Evolutionary conservation across 192 early-diverging fungal species (phyloP).

Genomic region (Diversispora epigaea): DNA sequence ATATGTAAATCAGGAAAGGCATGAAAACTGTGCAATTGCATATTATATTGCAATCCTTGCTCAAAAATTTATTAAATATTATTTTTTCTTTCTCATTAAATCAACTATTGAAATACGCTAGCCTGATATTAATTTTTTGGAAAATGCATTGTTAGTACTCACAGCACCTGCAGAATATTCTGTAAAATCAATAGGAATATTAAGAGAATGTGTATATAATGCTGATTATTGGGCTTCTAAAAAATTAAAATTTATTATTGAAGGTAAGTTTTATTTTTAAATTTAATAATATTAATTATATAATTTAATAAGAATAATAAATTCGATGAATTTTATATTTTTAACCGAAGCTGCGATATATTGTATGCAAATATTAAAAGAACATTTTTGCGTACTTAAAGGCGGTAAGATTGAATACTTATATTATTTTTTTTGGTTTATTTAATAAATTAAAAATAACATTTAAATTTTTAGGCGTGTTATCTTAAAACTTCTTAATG

Average conservation of each 20-base stretch:
- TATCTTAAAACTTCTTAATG: too few species aligned
- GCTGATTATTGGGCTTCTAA: conserved; percentile 32
- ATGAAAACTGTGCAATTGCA: neutral
- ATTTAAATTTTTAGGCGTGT: too few species aligned
- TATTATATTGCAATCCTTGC: neutral
- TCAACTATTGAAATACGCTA: neutral
- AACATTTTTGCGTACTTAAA: neutral
- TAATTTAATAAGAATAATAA: too few species aligned
- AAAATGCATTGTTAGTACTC: conserved; percentile 15
- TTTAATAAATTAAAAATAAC: too few species aligned
- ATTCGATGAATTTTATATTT: neutral
- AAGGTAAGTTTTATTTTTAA: neutral
- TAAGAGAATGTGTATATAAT: conserved; percentile 51
- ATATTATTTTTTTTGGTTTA: neutral
- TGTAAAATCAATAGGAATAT: conserved; percentile 51
- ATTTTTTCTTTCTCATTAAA: neutral
- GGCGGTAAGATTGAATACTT: neutral
- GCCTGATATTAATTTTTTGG: conserved; percentile 10
- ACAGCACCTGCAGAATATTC: conserved; percentile 58
- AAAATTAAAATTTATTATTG: neutral
- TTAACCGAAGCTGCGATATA: neutral
- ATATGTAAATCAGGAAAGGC: neutral
- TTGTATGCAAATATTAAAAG: conserved; percentile 1
- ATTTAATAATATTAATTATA: neutral
- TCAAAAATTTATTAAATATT: too few species aligned